Percentiles rank a stretch among this genome's conserved stretches.
Conservation (phyloP, 768 basidiomycete genomes). For the Boletus fagicola region DNA sequence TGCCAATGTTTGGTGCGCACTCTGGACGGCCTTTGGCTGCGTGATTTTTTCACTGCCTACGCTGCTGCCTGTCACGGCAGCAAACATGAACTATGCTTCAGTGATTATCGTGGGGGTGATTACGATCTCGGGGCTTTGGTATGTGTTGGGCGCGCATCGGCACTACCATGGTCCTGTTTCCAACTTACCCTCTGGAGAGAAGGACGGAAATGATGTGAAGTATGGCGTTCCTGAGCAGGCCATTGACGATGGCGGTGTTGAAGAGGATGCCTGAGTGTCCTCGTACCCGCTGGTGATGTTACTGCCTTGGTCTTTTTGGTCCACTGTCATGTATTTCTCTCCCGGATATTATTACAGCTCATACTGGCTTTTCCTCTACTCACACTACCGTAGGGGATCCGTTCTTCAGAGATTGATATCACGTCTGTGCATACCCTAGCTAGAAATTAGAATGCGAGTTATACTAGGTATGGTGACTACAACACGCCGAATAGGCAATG, state of each 20-base stretch:
- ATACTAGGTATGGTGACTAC: neutral
- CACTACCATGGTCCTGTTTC: conserved; percentile 62
- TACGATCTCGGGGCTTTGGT: conserved; percentile 44
- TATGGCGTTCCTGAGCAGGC: conserved; percentile 2
- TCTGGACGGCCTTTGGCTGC: conserved; percentile 46
- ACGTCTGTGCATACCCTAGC: neutral
- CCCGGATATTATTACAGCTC: neutral
- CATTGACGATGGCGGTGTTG: neutral
- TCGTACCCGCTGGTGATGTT: neutral
- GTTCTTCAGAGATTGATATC: neutral
- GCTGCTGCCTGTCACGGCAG: conserved; percentile 43
- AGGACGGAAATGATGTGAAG: neutral
- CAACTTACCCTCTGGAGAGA: conserved; percentile 35
- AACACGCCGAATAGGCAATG: neutral
- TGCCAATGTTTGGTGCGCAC: conserved; percentile 44
- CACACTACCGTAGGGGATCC: neutral
- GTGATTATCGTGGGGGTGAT: conserved; percentile 32
- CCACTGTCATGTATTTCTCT: neutral
- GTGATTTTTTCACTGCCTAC: conserved; percentile 53
- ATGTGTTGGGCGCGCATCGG: conserved; percentile 48
- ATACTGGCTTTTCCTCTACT: neutral
- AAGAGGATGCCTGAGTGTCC: neutral
- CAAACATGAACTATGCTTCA: conserved; percentile 54
- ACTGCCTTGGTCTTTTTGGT: no score
- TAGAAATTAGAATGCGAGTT: neutral